phyloP scores from a whole-genome alignment of 2,329 filamentous ascomycete genomes.

The Pestalotiopsis fici region DNA sequence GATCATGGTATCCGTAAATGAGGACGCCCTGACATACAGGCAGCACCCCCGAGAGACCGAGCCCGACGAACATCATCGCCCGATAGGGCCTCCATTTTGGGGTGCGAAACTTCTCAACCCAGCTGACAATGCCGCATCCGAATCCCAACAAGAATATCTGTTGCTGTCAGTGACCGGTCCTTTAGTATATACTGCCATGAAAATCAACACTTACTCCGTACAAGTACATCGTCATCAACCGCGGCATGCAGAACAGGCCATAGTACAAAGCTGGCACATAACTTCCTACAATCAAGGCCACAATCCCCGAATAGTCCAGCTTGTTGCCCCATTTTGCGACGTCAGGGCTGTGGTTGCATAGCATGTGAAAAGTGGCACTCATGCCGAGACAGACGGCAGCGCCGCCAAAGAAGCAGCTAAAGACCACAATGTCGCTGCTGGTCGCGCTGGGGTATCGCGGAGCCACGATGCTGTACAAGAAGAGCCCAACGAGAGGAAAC shows the following conservation, averaged over 20 bases:
- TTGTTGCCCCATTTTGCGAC: conserved; percentile 88
- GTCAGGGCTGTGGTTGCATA: conserved; percentile 78
- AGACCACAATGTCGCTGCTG: conserved; percentile 66
- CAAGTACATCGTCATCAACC: conserved; percentile 71
- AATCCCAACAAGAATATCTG: conserved; percentile 78
- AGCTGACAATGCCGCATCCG: conserved; percentile 76
- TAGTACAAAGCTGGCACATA: conserved; percentile 90
- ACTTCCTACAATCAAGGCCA: conserved; percentile 86
- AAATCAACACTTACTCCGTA: conserved; percentile 58
- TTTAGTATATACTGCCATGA: background rate
- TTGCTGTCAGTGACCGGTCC: background rate
- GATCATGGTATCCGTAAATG: conserved; percentile 65
- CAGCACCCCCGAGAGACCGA: conserved; percentile 81
- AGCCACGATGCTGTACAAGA: conserved; percentile 58
- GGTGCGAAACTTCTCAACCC: conserved; percentile 81
- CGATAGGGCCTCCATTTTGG: conserved; percentile 83
- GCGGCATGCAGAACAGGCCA: conserved; percentile 73
- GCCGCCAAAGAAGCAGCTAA: conserved; percentile 78
- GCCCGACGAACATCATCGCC: conserved; percentile 83
- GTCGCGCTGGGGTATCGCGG: conserved; percentile 68
- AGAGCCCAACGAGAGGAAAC: conserved; percentile 51
- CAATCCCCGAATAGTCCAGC: conserved; percentile 92
- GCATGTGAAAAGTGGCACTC: conserved; percentile 82
- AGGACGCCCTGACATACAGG: conserved; percentile 77
- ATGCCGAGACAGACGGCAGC: conserved; percentile 74